Evolutionary conservation across 2,329 filamentous ascomycete species (phyloP).

Genomic region (Dissoconium aciculare): DNA sequence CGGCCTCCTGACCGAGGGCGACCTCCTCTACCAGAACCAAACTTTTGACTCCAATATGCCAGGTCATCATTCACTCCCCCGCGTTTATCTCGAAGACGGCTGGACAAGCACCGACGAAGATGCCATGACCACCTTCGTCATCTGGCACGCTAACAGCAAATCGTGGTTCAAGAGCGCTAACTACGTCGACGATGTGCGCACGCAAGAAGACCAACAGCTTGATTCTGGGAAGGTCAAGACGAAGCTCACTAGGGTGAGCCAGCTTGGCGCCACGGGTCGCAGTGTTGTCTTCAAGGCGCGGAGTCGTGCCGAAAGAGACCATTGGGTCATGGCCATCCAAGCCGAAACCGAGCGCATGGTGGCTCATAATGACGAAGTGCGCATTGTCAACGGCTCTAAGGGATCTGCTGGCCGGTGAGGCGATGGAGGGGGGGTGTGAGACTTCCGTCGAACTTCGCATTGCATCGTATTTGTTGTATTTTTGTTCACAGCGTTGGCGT

Average conservation of each 20-base stretch:
- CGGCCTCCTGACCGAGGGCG: constrained; percentile 46
- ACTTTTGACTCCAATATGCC: constrained; percentile 50
- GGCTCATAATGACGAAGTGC: constrained; percentile 34
- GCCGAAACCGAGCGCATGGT: constrained; percentile 50
- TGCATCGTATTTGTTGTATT: too few species aligned
- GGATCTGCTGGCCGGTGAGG: too few species aligned
- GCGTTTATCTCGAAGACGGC: constrained; percentile 44
- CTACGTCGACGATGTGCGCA: constrained; percentile 19
- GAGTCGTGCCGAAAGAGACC: constrained; percentile 49
- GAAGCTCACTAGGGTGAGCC: constrained; percentile 44
- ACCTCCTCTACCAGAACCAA: constrained; percentile 48
- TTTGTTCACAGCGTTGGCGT: too few species aligned
- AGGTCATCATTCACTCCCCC: constrained; percentile 43
- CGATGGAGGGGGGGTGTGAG: too few species aligned
- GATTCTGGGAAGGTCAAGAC: constrained; percentile 18
- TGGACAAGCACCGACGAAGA: constrained; percentile 51
- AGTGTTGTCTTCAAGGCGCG: constrained; percentile 52
- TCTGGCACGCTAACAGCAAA: constrained; percentile 47
- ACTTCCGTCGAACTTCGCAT: too few species aligned
- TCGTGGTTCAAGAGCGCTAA: constrained; percentile 36
- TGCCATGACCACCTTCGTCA: constrained; percentile 51
- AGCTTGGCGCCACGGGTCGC: constrained; percentile 44
- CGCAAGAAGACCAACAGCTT: constrained; percentile 5
- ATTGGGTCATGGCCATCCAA: constrained; percentile 51
- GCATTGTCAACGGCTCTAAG: constrained; percentile 26